phyloP scores from a whole-genome alignment of 2,329 filamentous ascomycete species.

The Polychaeton citri region DNA sequence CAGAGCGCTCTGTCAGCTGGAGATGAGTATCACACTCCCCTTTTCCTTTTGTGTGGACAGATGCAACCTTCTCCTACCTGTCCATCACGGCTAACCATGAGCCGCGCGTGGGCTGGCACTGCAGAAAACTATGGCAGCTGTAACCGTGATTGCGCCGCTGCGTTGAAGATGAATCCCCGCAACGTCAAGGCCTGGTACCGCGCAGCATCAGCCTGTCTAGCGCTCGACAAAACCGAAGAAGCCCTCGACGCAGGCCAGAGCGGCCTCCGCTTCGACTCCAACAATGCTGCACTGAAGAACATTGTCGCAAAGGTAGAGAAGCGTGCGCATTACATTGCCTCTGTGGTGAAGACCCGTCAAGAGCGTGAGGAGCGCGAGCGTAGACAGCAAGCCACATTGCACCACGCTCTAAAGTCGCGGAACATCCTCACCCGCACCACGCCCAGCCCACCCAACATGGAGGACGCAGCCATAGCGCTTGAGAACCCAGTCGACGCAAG shows the following conservation, averaged over 20 bases:
- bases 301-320: conserved; percentile 51
- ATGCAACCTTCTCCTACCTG: conserved; percentile 6
- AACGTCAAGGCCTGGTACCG: conserved; percentile 92
- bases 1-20: conserved; percentile 77
- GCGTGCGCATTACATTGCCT: conserved; percentile 43
- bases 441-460: conserved; percentile 66
- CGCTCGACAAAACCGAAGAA: conserved; percentile 64
- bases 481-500: conserved; percentile 59
- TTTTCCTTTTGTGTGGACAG: conserved; percentile 3
- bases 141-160: conserved; percentile 70
- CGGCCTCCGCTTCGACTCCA: conserved; percentile 58
- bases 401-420: conserved; percentile 48
- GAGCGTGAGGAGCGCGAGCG: conserved; percentile 43
- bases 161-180: conserved; percentile 60
- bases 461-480: conserved; percentile 63
- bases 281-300: conserved; percentile 52
- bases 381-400: conserved; percentile 42
- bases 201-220: conserved; percentile 62
- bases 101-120: not conserved
- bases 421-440: conserved; percentile 56
- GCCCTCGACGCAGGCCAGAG: conserved; percentile 65
- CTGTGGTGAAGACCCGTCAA: conserved; percentile 41
- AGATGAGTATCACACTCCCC: conserved; percentile 44
- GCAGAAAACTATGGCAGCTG: conserved; percentile 73
- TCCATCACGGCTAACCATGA: conserved; percentile 2